phyloP scores from a whole-genome alignment of 441 rosid genomes.

The Corymbia calophylla region DNA sequence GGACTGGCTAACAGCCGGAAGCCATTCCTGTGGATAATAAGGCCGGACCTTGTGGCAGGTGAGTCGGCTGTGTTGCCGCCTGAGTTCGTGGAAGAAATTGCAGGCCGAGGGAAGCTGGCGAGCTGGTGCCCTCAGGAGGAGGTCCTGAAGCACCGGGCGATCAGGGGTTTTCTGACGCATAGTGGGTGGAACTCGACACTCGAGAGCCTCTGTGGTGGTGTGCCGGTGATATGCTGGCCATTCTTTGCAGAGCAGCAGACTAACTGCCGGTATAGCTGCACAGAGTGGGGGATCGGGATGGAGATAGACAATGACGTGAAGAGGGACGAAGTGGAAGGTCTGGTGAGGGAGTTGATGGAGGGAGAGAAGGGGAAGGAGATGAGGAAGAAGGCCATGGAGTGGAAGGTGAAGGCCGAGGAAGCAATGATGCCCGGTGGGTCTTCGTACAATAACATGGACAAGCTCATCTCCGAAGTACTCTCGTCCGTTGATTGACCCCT shows the following conservation, averaged over 20 bases:
- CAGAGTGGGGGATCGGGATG: slow-evolving; percentile 24
- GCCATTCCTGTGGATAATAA: slow-evolving; percentile 18
- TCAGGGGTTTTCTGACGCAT: slow-evolving; percentile 18
- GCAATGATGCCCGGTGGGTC: slow-evolving; percentile 13
- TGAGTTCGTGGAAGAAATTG: slow-evolving; percentile 1
- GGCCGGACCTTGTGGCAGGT: slow-evolving; percentile 10
- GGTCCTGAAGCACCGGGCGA: slow-evolving; percentile 13
- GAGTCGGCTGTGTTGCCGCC: not conserved
- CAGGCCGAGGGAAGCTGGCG: slow-evolving; percentile 7
- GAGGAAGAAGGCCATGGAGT: slow-evolving; percentile 11
- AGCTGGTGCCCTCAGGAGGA: slow-evolving; percentile 23
- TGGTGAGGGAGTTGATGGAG: slow-evolving; percentile 18
- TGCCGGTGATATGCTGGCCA: slow-evolving; percentile 24
- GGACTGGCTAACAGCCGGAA: slow-evolving; percentile 15
- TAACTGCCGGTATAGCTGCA: slow-evolving; percentile 10
- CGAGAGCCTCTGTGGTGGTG: slow-evolving; percentile 13
- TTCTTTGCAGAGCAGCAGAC: slow-evolving; percentile 22
- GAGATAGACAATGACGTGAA: slow-evolving; percentile 17
- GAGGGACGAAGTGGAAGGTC: slow-evolving; percentile 16
- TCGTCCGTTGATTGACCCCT: not conserved
- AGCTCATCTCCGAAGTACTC: slow-evolving; percentile 2
- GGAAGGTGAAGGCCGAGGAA: slow-evolving; percentile 21
- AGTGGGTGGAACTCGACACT: slow-evolving; percentile 26
- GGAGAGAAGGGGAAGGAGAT: slow-evolving; percentile 10
- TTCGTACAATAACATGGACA: slow-evolving; percentile 3